Evolutionary conservation across 1,139 yeast genomes (phyloP).

Genomic region (Pneumocystis wakefieldiae): DNA sequence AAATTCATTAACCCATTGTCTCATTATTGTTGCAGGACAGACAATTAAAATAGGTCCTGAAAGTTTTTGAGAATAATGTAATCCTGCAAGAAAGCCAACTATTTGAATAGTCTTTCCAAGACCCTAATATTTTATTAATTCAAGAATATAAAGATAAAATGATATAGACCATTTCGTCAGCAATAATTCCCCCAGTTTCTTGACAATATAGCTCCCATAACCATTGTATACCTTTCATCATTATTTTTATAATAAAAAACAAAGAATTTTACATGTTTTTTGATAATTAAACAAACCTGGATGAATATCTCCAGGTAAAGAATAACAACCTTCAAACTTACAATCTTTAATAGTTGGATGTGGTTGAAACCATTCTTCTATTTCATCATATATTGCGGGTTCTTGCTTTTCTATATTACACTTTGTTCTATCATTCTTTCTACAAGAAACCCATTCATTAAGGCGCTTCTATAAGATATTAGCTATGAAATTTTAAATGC

Average conservation of each 20-base stretch:
- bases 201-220: constrained; percentile 68
- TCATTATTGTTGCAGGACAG: constrained; percentile 92
- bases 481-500: neutral
- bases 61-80: constrained; percentile 64
- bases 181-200: constrained; percentile 83
- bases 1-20: constrained; percentile 90
- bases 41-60: constrained; percentile 72
- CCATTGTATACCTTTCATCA: constrained; percentile 38
- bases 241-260: constrained; percentile 41
- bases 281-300: constrained; percentile 83
- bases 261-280: constrained; percentile 44
- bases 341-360: constrained; percentile 74
- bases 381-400: constrained; percentile 8
- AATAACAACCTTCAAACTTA: constrained; percentile 48
- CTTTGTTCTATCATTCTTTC: constrained; percentile 16
- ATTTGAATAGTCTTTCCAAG: constrained; percentile 89
- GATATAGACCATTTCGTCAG: constrained; percentile 63
- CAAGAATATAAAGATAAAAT: neutral
- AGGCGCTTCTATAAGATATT: constrained; percentile 28
- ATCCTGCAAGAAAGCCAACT: constrained; percentile 75
- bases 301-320: constrained; percentile 80
- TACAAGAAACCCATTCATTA: constrained; percentile 39
- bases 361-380: constrained; percentile 52
- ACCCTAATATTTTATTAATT: constrained; percentile 29
- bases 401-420: constrained; percentile 16